Percentiles rank a stretch among this genome's conserved stretches.
phyloP scores from a whole-genome alignment of 176 grass and related monocot species.

The Hyparrhenia diplandra region DNA sequence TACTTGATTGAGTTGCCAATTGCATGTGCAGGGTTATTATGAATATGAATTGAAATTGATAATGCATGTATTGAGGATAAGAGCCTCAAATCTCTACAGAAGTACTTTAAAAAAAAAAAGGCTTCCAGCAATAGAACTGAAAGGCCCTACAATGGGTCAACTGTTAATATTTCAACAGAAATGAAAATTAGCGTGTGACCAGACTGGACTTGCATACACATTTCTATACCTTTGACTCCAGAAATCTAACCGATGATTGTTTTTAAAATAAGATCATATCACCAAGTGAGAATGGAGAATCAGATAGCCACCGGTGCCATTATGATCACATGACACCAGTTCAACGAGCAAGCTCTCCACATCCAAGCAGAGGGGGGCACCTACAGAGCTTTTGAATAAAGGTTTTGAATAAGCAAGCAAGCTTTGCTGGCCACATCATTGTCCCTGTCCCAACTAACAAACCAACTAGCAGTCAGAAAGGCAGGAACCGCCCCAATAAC shows the following conservation, averaged over 20 bases:
- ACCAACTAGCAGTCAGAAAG: conserved; percentile 12
- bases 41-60: conserved; percentile 4
- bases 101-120: not conserved
- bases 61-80: not conserved
- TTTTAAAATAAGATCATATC: conserved; percentile 2
- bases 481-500: not conserved
- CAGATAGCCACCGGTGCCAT: conserved; percentile 6
- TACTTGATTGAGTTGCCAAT: not conserved
- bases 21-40: not conserved
- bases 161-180: conserved; percentile 1
- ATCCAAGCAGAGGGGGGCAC: not conserved
- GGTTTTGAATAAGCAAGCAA: not conserved
- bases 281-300: not conserved
- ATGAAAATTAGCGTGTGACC: not conserved
- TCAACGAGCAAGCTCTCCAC: not conserved
- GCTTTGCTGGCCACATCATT: conserved; percentile 8
- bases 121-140: not conserved
- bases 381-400: not conserved
- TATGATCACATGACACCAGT: conserved; percentile 12
- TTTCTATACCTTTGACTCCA: not conserved
- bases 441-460: conserved; percentile 22
- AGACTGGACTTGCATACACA: not conserved
- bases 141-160: not conserved
- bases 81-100: not conserved
- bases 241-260: not conserved